phyloP scores from a whole-genome alignment of 2,329 filamentous ascomycete genomes.

The Fusarium buharicum region DNA sequence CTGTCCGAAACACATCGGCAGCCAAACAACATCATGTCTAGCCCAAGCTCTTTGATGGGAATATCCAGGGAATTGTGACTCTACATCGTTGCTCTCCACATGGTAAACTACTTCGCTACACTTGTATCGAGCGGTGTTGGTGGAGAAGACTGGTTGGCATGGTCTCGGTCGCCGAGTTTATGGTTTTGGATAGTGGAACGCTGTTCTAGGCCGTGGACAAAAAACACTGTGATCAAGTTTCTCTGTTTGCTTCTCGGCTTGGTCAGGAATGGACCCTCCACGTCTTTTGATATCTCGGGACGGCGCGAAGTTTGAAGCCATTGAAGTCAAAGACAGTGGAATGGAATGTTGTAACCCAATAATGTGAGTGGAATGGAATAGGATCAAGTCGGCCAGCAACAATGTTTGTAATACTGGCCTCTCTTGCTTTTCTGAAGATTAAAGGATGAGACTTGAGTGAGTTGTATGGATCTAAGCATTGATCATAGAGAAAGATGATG shows the following conservation, averaged over 20 bases:
- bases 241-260: background rate
- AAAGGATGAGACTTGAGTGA: no score
- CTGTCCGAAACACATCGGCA: slow-evolving; percentile 17
- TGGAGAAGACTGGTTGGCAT: background rate
- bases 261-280: background rate
- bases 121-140: no score
- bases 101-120: background rate
- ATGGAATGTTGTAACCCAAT: slow-evolving; percentile 29
- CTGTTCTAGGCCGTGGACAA: background rate
- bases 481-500: no score
- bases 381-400: no score
- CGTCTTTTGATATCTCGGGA: slow-evolving; percentile 4
- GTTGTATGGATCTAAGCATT: no score
- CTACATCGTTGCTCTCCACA: background rate
- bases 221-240: background rate
- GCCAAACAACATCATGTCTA: background rate
- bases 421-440: no score
- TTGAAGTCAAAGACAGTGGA: slow-evolving; percentile 4
- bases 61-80: slow-evolving; percentile 1
- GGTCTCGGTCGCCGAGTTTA: background rate
- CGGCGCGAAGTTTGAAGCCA: slow-evolving; percentile 32
- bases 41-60: background rate
- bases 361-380: background rate
- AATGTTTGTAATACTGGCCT: no score
- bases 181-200: no score